These are phyloP conservation scores for Protomyces lactucae-debilis DNA, from an alignment of 1,139 yeast species.

Conservation along the genomic window DNA sequence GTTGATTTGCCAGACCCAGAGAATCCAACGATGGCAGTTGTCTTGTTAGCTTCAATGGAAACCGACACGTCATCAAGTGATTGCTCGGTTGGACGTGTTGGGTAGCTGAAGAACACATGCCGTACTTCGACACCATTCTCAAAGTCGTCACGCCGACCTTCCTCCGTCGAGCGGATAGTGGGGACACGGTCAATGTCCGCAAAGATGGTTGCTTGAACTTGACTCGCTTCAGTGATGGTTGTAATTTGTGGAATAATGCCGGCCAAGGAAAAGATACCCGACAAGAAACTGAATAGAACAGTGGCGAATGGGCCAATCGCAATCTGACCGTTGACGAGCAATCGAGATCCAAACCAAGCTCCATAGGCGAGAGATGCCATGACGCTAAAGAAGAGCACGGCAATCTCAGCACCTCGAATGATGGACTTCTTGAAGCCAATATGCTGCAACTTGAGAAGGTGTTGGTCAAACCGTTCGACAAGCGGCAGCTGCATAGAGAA, in stretches of 20 bases:
- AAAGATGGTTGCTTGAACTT: conserved; percentile 43
- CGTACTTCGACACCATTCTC: conserved; percentile 28
- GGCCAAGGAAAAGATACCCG: conserved; percentile 44
- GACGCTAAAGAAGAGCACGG: conserved; percentile 34
- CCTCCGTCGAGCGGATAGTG: conserved; percentile 1
- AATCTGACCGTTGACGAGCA: conserved; percentile 26
- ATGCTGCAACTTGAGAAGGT: conserved; percentile 37
- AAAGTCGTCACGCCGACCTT: conserved; percentile 21
- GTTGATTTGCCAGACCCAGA: conserved; percentile 85
- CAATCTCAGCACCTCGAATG: conserved; percentile 39
- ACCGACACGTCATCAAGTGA: conserved; percentile 61
- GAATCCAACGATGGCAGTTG: conserved; percentile 63
- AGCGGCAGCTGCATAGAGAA: conserved; percentile 44
- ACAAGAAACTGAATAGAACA: conserved; percentile 35
- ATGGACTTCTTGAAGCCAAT: conserved; percentile 38
- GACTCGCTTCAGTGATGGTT: conserved; percentile 42
- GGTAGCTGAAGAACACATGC: conserved; percentile 31
- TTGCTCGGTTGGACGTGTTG: conserved; percentile 14
- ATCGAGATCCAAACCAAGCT: conserved; percentile 43
- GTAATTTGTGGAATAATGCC: conserved; percentile 44
- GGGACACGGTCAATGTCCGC: conserved; percentile 42
- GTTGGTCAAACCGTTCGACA: conserved; percentile 39
- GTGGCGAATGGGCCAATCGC: conserved; percentile 31
- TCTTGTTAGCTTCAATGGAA: conserved; percentile 45
- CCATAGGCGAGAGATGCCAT: conserved; percentile 40